These are phyloP conservation scores for Ashbya aceris DNA, from an alignment of 1,139 yeast genomes.

Conservation along the genomic window DNA sequence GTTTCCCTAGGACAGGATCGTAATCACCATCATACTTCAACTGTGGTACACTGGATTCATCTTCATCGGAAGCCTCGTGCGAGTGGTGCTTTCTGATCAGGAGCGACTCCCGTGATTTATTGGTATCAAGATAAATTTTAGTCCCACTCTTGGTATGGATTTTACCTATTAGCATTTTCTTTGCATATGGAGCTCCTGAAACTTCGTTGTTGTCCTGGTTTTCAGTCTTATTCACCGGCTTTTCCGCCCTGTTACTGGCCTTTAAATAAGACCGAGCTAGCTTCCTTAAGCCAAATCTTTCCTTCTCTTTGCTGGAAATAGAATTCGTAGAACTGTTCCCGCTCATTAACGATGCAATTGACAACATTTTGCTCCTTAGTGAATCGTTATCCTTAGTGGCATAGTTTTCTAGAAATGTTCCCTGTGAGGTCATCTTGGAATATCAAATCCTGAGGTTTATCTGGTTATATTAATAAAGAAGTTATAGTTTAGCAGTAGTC, in stretches of 20 bases:
- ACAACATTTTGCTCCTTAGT: conserved; percentile 3
- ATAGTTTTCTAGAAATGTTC: conserved; percentile 3
- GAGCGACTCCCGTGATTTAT: conserved; percentile 5
- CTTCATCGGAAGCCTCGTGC: conserved; percentile 5
- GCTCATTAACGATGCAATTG: conserved; percentile 5
- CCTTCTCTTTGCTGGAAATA: conserved; percentile 9
- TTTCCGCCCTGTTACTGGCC: conserved; percentile 4
- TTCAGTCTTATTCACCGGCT: neutral
- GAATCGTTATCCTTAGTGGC: conserved; percentile 3
- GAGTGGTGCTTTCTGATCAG: conserved; percentile 4
- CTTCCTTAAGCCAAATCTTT: conserved; percentile 23
- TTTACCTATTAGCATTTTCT: conserved; percentile 2
- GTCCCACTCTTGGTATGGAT: conserved; percentile 7
- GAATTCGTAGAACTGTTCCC: conserved; percentile 5
- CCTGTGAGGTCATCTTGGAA: conserved; percentile 3
- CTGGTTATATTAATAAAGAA: conserved; percentile 5
- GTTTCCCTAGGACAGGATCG: conserved; percentile 6
- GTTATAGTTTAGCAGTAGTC: conserved; percentile 4
- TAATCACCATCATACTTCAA: conserved; percentile 6
- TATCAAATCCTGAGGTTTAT: conserved; percentile 4
- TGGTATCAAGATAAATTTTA: conserved; percentile 5
- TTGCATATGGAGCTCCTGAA: conserved; percentile 3
- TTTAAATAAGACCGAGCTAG: conserved; percentile 21
- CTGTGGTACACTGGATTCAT: conserved; percentile 6
- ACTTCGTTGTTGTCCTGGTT: conserved; percentile 3